Evolutionary conservation across 257 asterid species (phyloP).

Genomic region (Mentha longifolia): DNA sequence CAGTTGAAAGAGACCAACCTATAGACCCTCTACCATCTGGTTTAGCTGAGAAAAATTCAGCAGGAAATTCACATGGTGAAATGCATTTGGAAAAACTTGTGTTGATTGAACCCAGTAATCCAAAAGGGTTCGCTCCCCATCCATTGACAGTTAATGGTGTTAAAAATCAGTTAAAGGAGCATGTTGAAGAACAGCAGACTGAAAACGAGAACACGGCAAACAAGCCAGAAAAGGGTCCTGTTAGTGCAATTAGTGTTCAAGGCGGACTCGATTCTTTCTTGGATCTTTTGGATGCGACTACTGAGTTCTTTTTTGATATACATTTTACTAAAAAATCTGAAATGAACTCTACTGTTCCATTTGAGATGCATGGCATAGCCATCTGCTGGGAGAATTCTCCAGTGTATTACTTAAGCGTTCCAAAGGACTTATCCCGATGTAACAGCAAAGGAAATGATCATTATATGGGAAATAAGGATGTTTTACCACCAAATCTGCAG

Average conservation of each 20-base stretch:
- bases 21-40: conserved; percentile 37
- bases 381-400: conserved; percentile 92
- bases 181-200: conserved; percentile 41
- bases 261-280: conserved; percentile 89
- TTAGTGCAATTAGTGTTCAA: conserved; percentile 62
- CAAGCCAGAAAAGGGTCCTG: conserved; percentile 66
- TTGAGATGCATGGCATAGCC: conserved; percentile 90
- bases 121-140: conserved; percentile 37
- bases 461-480: conserved; percentile 43
- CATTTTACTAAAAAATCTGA: conserved; percentile 78
- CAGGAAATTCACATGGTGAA: conserved; percentile 32
- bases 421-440: conserved; percentile 73
- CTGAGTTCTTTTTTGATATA: conserved; percentile 78
- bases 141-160: conserved; percentile 39
- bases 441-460: conserved; percentile 45
- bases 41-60: conserved; percentile 37
- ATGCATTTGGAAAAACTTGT: conserved; percentile 41
- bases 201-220: conserved; percentile 39
- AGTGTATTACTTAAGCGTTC: conserved; percentile 80
- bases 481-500: conserved; percentile 50
- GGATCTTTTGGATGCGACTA: conserved; percentile 68
- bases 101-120: conserved; percentile 38
- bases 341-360: conserved; percentile 60
- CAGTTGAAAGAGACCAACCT: conserved; percentile 42
- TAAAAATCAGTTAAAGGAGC: conserved; percentile 34